Base-by-base conservation (phyloP, 2,329 filamentous ascomycete genomes). In the Emmonsiellopsis sp. region DNA sequence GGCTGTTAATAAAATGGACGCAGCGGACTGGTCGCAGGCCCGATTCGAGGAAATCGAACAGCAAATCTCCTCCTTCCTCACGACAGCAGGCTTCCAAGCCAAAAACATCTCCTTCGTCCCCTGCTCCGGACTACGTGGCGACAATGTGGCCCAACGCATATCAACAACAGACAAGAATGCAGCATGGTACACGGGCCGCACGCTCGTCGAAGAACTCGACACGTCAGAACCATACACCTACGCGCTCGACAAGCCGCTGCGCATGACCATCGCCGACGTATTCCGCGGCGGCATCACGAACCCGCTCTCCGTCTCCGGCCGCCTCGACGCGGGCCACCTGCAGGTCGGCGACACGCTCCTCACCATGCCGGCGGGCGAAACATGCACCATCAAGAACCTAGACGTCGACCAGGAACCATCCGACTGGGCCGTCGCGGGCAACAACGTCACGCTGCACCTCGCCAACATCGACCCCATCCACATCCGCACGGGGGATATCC, bases 1-100 rank as follows among this genome's bases (percentile, higher is more conserved):
- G 32, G 91, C 88, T 1, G 83, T 98, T 56, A 98, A 98, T 73
- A 98, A 98, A 69, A 85, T 98, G 62, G 93, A 98, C 67, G 85
- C 84, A 13, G 84, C 92, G 6, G 74, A 77, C 5, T 98, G 94
- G 94, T 87, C 85, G 2, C 76, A 88, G 67, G 84, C 83, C 4
- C 81, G 89, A 2, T 98, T 94, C 61, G 80, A 88, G 27, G 87
- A 95, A 62, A 96, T 98, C 53, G 79, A 82, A 43, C 82, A 89
- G 57, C 88, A 95, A 62, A 84, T 95, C 58, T 82, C 82, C 0
- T 85, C 88, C 0, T 96, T 98, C 67, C 74, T 98, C 56, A 83
- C 81, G 0, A 82, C 85, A 0, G 87, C 91, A 0, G 89, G 88
- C 1, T 98, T 97, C 64, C 81, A 86, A 53, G 66, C 80, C 5